These are phyloP conservation scores for Centrapalus pauciflorus DNA, from an alignment of 129 eudicot genomes.

Conservation along the genomic window DNA sequence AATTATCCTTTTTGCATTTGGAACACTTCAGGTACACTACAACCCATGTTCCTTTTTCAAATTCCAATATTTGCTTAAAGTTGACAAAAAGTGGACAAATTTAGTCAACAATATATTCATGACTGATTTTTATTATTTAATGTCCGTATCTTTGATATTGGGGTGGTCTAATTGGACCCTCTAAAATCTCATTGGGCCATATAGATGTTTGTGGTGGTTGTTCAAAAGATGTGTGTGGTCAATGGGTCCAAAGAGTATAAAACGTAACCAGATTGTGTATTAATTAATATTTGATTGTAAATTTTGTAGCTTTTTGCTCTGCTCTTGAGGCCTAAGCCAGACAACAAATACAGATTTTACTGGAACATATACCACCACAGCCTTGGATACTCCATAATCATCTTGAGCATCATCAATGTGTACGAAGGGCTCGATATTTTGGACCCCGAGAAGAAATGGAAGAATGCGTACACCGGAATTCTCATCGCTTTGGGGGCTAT, in stretches of 20 bases:
- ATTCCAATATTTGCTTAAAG: constrained; percentile 15
- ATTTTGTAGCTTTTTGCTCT: constrained; percentile 53
- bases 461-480: constrained; percentile 60
- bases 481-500: constrained; percentile 48
- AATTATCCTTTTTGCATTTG: constrained; percentile 68
- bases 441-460: constrained; percentile 84
- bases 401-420: constrained; percentile 57
- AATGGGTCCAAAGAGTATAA: too few species aligned
- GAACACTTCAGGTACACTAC: constrained; percentile 66
- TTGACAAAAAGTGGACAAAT: not conserved
- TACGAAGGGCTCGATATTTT: constrained; percentile 76
- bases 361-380: constrained; percentile 76
- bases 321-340: constrained; percentile 84
- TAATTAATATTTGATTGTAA: too few species aligned
- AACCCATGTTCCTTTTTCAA: not conserved
- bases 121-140: too few species aligned
- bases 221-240: too few species aligned
- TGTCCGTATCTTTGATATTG: not conserved
- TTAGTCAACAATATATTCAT: not conserved
- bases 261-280: too few species aligned
- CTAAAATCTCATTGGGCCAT: not conserved
- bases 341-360: constrained; percentile 73
- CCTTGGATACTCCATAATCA: constrained; percentile 54
- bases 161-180: not conserved
- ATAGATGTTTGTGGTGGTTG: not conserved